Evolutionary conservation across 768 basidiomycete species (phyloP).

Genomic region (Auricularia auricula-judae): DNA sequence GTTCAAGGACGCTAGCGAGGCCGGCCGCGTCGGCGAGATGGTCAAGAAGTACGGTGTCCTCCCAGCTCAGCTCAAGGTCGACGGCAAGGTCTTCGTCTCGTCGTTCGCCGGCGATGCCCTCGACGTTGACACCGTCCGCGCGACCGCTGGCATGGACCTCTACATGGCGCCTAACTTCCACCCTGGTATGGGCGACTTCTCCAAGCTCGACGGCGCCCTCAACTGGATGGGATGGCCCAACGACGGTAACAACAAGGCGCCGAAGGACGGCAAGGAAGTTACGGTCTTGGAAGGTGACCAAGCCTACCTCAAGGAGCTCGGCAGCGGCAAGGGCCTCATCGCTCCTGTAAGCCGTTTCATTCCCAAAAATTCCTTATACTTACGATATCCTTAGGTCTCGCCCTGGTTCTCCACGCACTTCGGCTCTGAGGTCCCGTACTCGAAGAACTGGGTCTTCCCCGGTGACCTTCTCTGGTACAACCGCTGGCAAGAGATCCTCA

Average conservation of each 20-base stretch:
- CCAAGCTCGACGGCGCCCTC: not conserved
- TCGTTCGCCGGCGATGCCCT: conserved; percentile 23
- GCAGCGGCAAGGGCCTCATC: too few species aligned
- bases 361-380: too few species aligned
- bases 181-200: conserved; percentile 9
- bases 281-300: too few species aligned
- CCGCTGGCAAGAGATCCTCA: too few species aligned
- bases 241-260: conserved; percentile 15
- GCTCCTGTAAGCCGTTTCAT: too few species aligned
- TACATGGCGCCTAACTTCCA: conserved; percentile 21
- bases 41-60: conserved; percentile 12
- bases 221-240: conserved; percentile 21
- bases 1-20: conserved; percentile 13
- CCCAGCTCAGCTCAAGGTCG: conserved; percentile 16
- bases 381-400: too few species aligned
- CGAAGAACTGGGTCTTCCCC: too few species aligned
- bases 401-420: too few species aligned
- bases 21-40: conserved; percentile 10
- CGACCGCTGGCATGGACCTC: conserved; percentile 11
- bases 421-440: too few species aligned
- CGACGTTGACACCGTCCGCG: conserved; percentile 15
- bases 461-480: too few species aligned
- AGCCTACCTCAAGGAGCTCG: too few species aligned
- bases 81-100: conserved; percentile 20
- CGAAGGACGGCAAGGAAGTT: not conserved